Conservation (phyloP, 2,329 filamentous ascomycete genomes). For the Curvularia sp. region DNA sequence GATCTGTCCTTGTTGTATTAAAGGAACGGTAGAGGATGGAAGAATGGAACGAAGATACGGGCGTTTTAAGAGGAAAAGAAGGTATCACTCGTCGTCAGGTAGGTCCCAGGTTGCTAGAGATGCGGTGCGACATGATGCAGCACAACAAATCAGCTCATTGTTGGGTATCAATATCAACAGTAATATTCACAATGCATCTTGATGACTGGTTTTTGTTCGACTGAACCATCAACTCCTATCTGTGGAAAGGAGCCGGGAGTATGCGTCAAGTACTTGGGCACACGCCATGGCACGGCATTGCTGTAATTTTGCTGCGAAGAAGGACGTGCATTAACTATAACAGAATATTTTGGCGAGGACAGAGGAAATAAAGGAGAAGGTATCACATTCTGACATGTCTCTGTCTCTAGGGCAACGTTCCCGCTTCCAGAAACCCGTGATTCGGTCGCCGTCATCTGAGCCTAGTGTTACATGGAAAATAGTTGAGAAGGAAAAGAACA, state of each 20-base stretch:
- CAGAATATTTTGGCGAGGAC: not conserved
- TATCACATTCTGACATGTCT: conserved; percentile 1
- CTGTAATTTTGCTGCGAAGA: not conserved
- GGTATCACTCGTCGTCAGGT: not conserved
- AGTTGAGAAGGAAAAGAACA: not conserved
- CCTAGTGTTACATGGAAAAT: not conserved
- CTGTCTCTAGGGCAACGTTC: not conserved
- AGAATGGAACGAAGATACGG: not conserved
- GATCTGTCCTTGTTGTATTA: not conserved
- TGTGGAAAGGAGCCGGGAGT: not conserved
- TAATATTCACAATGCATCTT: not conserved
- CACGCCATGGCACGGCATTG: not conserved
- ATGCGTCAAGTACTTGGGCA: not conserved
- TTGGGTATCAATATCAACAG: not conserved
- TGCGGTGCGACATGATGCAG: not conserved
- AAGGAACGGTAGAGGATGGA: not conserved
- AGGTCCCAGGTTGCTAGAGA: not conserved
- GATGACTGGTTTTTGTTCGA: not conserved
- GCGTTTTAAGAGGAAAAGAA: not conserved
- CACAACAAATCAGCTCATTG: not conserved
- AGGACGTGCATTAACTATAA: not conserved
- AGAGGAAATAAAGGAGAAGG: not conserved
- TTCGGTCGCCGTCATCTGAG: not conserved
- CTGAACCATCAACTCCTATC: not conserved
- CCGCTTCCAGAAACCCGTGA: not conserved